Base-by-base conservation (phyloP, 2,329 filamentous ascomycete genomes). In the Cordyceps pruinosa region DNA sequence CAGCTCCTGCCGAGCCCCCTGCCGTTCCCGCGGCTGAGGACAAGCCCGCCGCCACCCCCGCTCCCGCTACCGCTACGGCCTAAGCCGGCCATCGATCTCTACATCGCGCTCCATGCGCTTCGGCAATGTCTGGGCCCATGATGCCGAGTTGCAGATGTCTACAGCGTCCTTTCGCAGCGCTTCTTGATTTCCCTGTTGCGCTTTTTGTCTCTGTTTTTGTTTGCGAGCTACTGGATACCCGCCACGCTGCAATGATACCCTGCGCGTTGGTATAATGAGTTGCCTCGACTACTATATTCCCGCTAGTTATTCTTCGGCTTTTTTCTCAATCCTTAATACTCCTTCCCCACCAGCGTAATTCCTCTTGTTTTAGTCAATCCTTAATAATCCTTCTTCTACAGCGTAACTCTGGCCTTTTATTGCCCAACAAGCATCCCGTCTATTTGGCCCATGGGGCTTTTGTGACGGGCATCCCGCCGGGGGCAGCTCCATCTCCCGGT, bases 391-490 rank as follows among this genome's bases (percentile, higher is more conserved):
- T 25, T 23, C 41, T 34, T 48, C 44, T n/a, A 17, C 34, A 48
- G 52, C n/a, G 34, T 19, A 32, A 45, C 46, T 58, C 45, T 42
- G 37, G 13, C 48, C 28, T 54, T 28, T 47, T 30, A 19, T 21
- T 49, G 4, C 9, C 10, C 23, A 19, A 28, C 3, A 12, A 12
- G 60, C 44, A 63, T 9, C 30, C 19, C 42, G 21, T 37, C 57
- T 68, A 70, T 61, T 70, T 75, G 1, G 75, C 74, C 76, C 76
- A 79, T 1, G 76, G 77, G 15, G 76, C 76, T 61, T 73, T 77
- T 6, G 76, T 78, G 26, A 50, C 21, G 21, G 51, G 46, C 35
- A 50, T 49, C 3, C 17, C 46, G 8, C 34, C 46, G 4, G 12
- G 21, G 12, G 10, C n/a, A n/a, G n/a, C 5, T 15, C 17, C 47